Conservation (phyloP, 2,329 filamentous ascomycete genomes). For the Cyphellophora attinorum region DNA sequence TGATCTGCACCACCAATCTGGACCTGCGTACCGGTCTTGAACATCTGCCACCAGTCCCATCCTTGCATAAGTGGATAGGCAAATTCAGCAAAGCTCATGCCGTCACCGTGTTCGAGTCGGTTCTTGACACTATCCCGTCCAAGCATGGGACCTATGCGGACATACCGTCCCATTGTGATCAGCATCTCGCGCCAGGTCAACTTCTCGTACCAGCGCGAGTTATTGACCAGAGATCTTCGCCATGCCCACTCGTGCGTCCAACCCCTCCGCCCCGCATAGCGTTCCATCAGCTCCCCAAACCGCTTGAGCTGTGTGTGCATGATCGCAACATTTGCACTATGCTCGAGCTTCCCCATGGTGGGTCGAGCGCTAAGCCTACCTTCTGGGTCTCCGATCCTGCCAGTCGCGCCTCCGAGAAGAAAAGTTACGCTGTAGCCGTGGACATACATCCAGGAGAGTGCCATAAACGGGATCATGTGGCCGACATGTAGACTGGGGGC, state of each 20-base stretch:
- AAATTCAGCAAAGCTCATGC: conserved; percentile 92
- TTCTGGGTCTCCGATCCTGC: conserved; percentile 37
- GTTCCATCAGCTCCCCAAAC: conserved; percentile 65
- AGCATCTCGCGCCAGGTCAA: conserved; percentile 66
- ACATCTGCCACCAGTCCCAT: conserved; percentile 94
- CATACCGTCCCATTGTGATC: conserved; percentile 59
- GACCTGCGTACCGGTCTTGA: conserved; percentile 61
- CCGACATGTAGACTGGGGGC: conserved; percentile 41
- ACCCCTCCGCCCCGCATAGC: conserved; percentile 55
- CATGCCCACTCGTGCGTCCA: conserved; percentile 56
- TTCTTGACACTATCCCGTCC: conserved; percentile 77
- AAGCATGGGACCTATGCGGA: conserved; percentile 78
- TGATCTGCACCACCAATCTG: conserved; percentile 95
- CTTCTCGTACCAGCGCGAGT: conserved; percentile 71
- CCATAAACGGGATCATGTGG: conserved; percentile 43
- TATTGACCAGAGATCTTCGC: conserved; percentile 63
- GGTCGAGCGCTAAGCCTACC: conserved; percentile 32
- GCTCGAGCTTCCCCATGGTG: conserved; percentile 24
- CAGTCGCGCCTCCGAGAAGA: conserved; percentile 37
- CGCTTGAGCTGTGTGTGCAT: conserved; percentile 45
- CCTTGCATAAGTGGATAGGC: conserved; percentile 86
- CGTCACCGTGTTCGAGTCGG: conserved; percentile 74
- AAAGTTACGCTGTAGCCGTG: conserved; percentile 36
- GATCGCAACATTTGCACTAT: conserved; percentile 36
- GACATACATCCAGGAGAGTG: conserved; percentile 39